A percentile compares a stretch with the other conserved stretches of the same genome.
Conservation (phyloP, 2,329 filamentous ascomycete species). For the Salinomyces thailandicus region DNA sequence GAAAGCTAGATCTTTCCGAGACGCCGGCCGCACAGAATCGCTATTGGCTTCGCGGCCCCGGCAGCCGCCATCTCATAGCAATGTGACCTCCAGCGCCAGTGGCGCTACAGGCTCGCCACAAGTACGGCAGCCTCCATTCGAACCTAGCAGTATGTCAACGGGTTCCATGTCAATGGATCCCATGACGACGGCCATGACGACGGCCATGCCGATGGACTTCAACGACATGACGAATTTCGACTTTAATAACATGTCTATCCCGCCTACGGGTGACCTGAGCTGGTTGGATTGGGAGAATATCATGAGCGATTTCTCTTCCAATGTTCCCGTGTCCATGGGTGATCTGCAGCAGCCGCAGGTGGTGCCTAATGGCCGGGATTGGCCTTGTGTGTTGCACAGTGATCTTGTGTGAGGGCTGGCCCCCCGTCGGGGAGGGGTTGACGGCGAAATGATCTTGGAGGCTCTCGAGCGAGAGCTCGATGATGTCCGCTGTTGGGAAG, state of each 20-base stretch:
- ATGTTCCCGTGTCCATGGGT: background rate
- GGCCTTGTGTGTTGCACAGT: background rate
- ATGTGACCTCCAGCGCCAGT: background rate
- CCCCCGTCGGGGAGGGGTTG: too few species aligned
- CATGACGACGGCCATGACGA: conserved; percentile 1
- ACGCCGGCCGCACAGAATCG: conserved; percentile 8
- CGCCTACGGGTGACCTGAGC: background rate
- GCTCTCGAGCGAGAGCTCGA: too few species aligned
- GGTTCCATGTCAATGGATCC: conserved; percentile 5
- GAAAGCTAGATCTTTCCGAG: conserved; percentile 32
- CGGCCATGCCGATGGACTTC: conserved; percentile 2
- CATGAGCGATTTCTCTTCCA: conserved; percentile 3
- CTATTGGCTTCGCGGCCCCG: background rate
- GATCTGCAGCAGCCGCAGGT: background rate
- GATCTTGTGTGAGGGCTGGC: conserved; percentile 1
- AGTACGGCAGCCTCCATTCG: background rate
- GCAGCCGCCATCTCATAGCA: background rate
- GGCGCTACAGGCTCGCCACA: background rate
- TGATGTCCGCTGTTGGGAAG: too few species aligned
- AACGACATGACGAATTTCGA: background rate
- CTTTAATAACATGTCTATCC: too few species aligned
- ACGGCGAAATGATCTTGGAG: too few species aligned
- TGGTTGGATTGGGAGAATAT: conserved; percentile 6
- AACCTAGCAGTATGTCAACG: conserved; percentile 1
- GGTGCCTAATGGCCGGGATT: background rate